Evolutionary conservation across 2,329 filamentous ascomycete genomes (phyloP).

Genomic region (Neopestalotiopsis sp.): DNA sequence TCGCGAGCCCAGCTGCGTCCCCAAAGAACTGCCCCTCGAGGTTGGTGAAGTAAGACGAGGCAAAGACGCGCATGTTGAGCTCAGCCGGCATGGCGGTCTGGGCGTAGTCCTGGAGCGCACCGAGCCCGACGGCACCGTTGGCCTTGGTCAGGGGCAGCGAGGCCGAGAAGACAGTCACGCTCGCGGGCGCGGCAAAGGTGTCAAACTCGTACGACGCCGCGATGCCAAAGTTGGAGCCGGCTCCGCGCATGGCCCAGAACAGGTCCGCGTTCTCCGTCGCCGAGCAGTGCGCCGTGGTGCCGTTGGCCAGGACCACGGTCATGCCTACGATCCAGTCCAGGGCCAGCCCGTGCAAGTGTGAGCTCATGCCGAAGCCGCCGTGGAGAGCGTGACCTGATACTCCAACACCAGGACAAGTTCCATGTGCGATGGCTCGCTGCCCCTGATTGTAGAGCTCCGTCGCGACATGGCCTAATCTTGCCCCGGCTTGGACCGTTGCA

Average conservation of each 20-base stretch:
- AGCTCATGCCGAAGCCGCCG: slow-evolving; percentile 42
- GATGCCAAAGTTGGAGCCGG: slow-evolving; percentile 38
- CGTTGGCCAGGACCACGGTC: slow-evolving; percentile 37
- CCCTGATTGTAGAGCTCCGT: slow-evolving; percentile 37
- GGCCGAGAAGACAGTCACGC: slow-evolving; percentile 36
- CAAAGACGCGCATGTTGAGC: slow-evolving; percentile 48
- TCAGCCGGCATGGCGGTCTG: slow-evolving; percentile 42
- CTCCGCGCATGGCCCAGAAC: slow-evolving; percentile 39
- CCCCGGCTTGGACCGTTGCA: slow-evolving; percentile 47
- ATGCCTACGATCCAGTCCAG: slow-evolving; percentile 48
- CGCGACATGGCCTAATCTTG: slow-evolving; percentile 46
- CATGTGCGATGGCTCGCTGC: slow-evolving; percentile 40
- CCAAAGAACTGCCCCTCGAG: slow-evolving; percentile 46
- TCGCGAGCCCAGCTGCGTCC: slow-evolving; percentile 37
- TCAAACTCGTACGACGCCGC: slow-evolving; percentile 35
- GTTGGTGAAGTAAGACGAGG: slow-evolving; percentile 38
- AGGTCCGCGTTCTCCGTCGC: slow-evolving; percentile 37
- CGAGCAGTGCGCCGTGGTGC: slow-evolving; percentile 33
- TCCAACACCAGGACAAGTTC: slow-evolving; percentile 44
- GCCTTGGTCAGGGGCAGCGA: slow-evolving; percentile 32
- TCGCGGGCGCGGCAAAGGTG: slow-evolving; percentile 35
- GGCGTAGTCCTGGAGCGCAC: slow-evolving; percentile 42
- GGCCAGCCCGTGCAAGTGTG: slow-evolving; percentile 49
- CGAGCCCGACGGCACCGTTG: slow-evolving; percentile 47
- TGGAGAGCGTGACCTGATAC: slow-evolving; percentile 42